Evolutionary conservation across 2,329 filamentous ascomycete species (phyloP).

Genomic region (Byssochlamys sp.): DNA sequence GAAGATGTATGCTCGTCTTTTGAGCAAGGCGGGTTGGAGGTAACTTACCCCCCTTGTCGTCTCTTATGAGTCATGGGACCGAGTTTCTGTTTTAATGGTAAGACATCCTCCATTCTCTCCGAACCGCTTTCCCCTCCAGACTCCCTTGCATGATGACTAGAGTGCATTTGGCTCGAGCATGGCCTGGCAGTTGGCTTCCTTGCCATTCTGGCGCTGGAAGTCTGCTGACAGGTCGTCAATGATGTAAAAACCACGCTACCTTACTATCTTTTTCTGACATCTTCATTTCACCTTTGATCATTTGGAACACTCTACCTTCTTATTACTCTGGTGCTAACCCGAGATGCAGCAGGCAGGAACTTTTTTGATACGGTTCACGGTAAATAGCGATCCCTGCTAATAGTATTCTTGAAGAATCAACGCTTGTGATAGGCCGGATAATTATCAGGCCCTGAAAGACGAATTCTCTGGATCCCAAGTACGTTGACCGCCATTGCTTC

Average conservation of each 20-base stretch:
- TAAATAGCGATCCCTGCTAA: conserved; percentile 13
- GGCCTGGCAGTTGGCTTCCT: conserved; percentile 51
- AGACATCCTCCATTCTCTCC: conserved; percentile 13
- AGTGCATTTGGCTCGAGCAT: conserved; percentile 99
- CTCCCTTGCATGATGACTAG: conserved; percentile 78
- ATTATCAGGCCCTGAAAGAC: conserved; percentile 66
- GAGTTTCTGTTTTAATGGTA: conserved; percentile 17
- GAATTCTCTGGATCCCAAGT: conserved; percentile 75
- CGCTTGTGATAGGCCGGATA: conserved; percentile 87
- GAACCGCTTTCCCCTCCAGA: background rate
- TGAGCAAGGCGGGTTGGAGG: conserved; percentile 94
- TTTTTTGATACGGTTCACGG: conserved; percentile 4
- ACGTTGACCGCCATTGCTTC: conserved; percentile 43
- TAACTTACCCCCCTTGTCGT: conserved; percentile 43
- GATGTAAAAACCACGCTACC: conserved; percentile 99
- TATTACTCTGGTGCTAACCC: conserved; percentile 13
- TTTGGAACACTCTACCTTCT: conserved; percentile 4
- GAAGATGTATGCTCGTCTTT: conserved; percentile 86
- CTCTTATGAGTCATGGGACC: conserved; percentile 2
- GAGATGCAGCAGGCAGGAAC: conserved; percentile 9
- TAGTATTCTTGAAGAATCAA: conserved; percentile 58
- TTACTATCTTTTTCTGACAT: conserved; percentile 78
- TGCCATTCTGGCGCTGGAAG: conserved; percentile 65
- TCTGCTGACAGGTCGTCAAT: conserved; percentile 62
- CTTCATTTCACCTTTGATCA: conserved; percentile 9